phyloP scores from a whole-genome alignment of 140 eudicot genomes.

The Oenanthe javanica region DNA sequence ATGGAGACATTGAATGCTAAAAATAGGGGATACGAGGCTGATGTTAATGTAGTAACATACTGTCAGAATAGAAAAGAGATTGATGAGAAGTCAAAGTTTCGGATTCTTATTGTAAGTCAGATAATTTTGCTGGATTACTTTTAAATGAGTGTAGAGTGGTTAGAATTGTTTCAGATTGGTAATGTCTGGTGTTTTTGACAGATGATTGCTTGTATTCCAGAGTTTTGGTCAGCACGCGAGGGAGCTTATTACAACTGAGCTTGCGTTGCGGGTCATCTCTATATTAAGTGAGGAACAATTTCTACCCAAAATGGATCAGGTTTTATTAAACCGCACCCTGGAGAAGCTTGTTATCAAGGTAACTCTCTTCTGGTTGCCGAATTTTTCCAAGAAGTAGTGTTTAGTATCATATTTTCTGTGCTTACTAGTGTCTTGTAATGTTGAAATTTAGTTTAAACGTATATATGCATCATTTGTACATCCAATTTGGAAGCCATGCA shows the following conservation, averaged over 20 bases:
- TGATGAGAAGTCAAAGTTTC: conserved; percentile 69
- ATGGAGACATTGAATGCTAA: conserved; percentile 54
- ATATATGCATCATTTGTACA: neutral
- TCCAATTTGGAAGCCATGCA: neutral
- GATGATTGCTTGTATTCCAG: conserved; percentile 99
- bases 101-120: conserved; percentile 80
- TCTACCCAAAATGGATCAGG: conserved; percentile 65
- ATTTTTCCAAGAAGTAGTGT: neutral
- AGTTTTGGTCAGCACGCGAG: conserved; percentile 99
- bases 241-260: conserved; percentile 97
- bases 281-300: conserved; percentile 93
- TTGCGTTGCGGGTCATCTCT: conserved; percentile 83
- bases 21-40: conserved; percentile 76
- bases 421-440: neutral
- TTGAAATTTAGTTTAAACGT: neutral
- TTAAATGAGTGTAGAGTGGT: conserved; percentile 19
- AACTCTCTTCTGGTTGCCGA: conserved; percentile 17
- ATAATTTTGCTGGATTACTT: conserved; percentile 19
- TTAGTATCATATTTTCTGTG: neutral
- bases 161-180: conserved; percentile 65
- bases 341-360: conserved; percentile 90
- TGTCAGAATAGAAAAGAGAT: conserved; percentile 50
- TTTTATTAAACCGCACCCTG: conserved; percentile 54
- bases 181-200: conserved; percentile 97
- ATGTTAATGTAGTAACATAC: conserved; percentile 76